A percentile compares a stretch with the other conserved stretches of the same genome.
Evolutionary conservation across 768 basidiomycete genomes (phyloP).

Genomic region (Mycena chlorophos): DNA sequence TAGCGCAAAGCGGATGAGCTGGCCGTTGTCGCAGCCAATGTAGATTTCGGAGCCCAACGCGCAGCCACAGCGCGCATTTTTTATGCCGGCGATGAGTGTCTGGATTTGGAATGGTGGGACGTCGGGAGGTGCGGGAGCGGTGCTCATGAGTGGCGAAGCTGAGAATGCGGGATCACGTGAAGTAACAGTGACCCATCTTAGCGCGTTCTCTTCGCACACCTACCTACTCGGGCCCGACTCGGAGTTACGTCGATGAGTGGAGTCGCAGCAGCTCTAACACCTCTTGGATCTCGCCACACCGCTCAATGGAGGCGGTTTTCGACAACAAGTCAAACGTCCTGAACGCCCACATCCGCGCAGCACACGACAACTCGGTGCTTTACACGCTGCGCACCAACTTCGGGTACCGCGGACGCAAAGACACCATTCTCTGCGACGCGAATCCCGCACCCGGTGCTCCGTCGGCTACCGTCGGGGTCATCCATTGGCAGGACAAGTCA

Average conservation of each 20-base stretch:
- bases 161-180: background rate
- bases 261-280: background rate
- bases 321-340: conserved; percentile 53
- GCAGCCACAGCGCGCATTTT: conserved; percentile 50
- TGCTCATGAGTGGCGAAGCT: conserved; percentile 32
- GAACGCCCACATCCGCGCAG: conserved; percentile 41
- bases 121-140: conserved; percentile 44
- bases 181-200: background rate
- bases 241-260: background rate
- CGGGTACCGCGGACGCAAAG: conserved; percentile 42
- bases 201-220: background rate
- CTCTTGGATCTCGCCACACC: background rate
- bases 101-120: conserved; percentile 65
- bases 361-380: conserved; percentile 45
- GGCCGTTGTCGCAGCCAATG: conserved; percentile 82
- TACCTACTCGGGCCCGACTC: background rate
- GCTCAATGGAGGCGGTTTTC: conserved; percentile 51
- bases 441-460: conserved; percentile 42
- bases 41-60: conserved; percentile 80
- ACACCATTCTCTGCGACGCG: conserved; percentile 47
- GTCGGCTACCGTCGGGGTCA: conserved; percentile 40
- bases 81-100: conserved; percentile 37
- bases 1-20: conserved; percentile 76
- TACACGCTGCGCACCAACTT: conserved; percentile 47
- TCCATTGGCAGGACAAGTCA: conserved; percentile 51